Evolutionary conservation across 805 yeast species (phyloP).

Genomic region (Nakazawaea pomicola): DNA sequence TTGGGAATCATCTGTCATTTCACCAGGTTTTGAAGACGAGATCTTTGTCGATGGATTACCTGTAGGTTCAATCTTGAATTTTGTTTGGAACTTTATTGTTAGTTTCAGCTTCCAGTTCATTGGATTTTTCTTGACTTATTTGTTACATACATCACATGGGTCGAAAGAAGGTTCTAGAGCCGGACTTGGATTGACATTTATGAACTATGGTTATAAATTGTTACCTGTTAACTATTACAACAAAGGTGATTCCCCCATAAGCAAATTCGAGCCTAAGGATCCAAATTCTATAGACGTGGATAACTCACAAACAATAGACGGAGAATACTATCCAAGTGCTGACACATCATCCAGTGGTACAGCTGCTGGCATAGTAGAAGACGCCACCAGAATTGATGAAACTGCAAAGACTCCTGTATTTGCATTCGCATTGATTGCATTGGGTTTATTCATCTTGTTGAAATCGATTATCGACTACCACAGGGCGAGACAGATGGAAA

Average conservation of each 20-base stretch:
- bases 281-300: constrained; percentile 54
- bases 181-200: constrained; percentile 82
- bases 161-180: constrained; percentile 93
- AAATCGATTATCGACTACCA: constrained; percentile 70
- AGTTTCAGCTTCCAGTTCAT: constrained; percentile 90
- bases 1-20: constrained; percentile 86
- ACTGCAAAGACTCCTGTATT: constrained; percentile 41
- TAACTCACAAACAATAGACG: constrained; percentile 19
- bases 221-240: constrained; percentile 37
- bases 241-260: constrained; percentile 19
- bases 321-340: constrained; percentile 22
- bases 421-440: constrained; percentile 57
- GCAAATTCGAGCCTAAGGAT: constrained; percentile 46
- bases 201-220: constrained; percentile 61
- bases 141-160: constrained; percentile 94
- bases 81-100: constrained; percentile 85
- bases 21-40: constrained; percentile 82
- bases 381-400: constrained; percentile 17
- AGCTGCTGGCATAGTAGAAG: constrained; percentile 12
- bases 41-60: constrained; percentile 93
- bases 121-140: constrained; percentile 86
- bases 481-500: constrained; percentile 74
- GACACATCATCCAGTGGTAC: constrained; percentile 18
- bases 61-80: constrained; percentile 85
- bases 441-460: constrained; percentile 62